Conservation (phyloP, 2,329 filamentous ascomycete species). For the Diaporthe velutina region DNA sequence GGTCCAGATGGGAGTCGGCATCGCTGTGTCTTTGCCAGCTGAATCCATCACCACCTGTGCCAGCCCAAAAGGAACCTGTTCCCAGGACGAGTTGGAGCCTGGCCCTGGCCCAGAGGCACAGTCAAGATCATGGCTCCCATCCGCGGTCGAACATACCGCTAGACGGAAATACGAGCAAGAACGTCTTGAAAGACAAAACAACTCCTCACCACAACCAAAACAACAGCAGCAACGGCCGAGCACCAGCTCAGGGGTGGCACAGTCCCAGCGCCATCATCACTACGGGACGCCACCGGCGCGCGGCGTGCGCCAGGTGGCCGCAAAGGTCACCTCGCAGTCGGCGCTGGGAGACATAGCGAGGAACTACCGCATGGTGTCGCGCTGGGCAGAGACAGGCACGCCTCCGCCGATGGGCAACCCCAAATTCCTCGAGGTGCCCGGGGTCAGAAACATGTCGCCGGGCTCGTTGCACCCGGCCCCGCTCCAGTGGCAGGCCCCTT, state of each 20-base stretch:
- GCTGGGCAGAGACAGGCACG: constrained; percentile 30
- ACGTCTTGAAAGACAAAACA: constrained; percentile 14
- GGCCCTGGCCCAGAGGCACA: constrained; percentile 44
- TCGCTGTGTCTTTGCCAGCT: constrained; percentile 27
- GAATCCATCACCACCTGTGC: constrained; percentile 11
- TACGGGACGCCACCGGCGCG: constrained; percentile 1
- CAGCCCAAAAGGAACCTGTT: background rate
- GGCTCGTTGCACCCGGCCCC: constrained; percentile 16
- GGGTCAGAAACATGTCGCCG: constrained; percentile 5
- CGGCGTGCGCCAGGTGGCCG: constrained; percentile 19
- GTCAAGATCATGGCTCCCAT: constrained; percentile 54
- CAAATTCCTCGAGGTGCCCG: constrained; percentile 32
- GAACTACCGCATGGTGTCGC: constrained; percentile 32
- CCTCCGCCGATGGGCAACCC: constrained; percentile 7
- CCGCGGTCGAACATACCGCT: constrained; percentile 47
- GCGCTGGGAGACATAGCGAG: constrained; percentile 29
- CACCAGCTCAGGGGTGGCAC: constrained; percentile 27
- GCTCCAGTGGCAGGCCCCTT: constrained; percentile 21
- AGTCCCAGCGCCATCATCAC: constrained; percentile 17
- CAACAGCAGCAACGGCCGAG: constrained; percentile 31
- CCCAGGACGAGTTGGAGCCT: constrained; percentile 41
- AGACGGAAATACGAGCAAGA: constrained; percentile 36
- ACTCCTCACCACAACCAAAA: background rate
- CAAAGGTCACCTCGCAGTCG: background rate
- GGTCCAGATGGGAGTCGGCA: constrained; percentile 17